Evolutionary conservation across 148 eudicot species (phyloP).

Genomic region (Polygonum maritimum): DNA sequence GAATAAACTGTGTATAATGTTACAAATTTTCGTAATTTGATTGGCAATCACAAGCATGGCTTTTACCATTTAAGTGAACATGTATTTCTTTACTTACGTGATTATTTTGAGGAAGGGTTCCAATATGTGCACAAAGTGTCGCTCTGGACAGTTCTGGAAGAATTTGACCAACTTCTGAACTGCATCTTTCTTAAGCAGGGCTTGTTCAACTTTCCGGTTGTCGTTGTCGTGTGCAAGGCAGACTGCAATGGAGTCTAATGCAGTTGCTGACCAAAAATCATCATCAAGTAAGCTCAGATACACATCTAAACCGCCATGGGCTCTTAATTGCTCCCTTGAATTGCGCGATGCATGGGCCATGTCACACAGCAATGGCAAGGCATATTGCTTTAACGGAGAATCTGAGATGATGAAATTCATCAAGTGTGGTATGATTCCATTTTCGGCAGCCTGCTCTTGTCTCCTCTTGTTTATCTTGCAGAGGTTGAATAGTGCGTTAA

Average conservation of each 20-base stretch:
- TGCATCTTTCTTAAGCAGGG: conserved; percentile 90
- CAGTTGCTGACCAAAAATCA: conserved; percentile 87
- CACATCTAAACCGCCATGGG: conserved; percentile 97
- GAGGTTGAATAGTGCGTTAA: conserved; percentile 87
- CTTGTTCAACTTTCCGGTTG: conserved; percentile 91
- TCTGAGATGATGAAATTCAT: conserved; percentile 84
- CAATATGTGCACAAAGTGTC: conserved; percentile 82
- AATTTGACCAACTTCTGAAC: conserved; percentile 87
- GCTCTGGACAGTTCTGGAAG: conserved; percentile 86
- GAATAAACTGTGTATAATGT: not conserved
- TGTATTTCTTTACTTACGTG: conserved; percentile 44
- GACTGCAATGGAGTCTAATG: conserved; percentile 91
- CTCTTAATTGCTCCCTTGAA: conserved; percentile 90
- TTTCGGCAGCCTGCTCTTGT: conserved; percentile 99
- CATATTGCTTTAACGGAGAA: conserved; percentile 87
- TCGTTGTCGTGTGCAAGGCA: conserved; percentile 98
- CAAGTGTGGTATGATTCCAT: conserved; percentile 95
- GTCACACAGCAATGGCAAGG: conserved; percentile 87
- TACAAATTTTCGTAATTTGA: not conserved
- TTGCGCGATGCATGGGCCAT: conserved; percentile 99
- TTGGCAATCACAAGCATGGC: not conserved
- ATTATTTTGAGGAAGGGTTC: conserved; percentile 97
- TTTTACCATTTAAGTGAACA: not conserved
- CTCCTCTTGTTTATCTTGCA: conserved; percentile 98
- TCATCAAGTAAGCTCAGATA: conserved; percentile 92